Base-by-base conservation (phyloP, 2,329 filamentous ascomycete genomes). In the Cladorrhinum sp. region DNA sequence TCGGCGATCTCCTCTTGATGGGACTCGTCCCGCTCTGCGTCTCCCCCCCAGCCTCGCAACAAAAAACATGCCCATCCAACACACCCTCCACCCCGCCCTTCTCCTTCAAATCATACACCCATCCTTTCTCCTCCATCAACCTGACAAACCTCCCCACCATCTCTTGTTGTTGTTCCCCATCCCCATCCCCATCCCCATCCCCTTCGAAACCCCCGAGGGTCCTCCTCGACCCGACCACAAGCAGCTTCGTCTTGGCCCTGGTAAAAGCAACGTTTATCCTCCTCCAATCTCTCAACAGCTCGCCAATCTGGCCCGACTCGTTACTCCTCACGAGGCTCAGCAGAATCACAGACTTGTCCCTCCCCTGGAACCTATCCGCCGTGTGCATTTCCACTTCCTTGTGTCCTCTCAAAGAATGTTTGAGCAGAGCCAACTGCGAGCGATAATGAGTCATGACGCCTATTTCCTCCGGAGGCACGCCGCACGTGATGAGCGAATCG, bases 361-460 rank as follows among this genome's bases (percentile, higher is more conserved):
- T 86, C 6, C 95, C 95, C 73, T 99, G 95, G 74, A 96, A 99
- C 50, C 94, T 92, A 75, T 99, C 95, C 2, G 95, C 93, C 0
- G 95, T 98, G 75, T 99, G 92, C 83, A 98, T 92, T 75, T 99
- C 95, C 1, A 99, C 86, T 0, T 39, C 62, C 2, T 26, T 57
- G 9, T 23, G 39, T 9, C 20, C 33, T 30, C 85, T 84, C 33
- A 96, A 83, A 10, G 81, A 82, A 63, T 93, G 86, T 65, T 91
- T 90, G 1, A 99, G 81, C 2, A 96, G 79, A 0, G 91, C 87
- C 1, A 99, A 85, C 74, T 99, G 95, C 5, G 90, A 93, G 61
- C 95, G 90, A 75, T 99, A 99, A 74, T 97, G 92, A 16, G 95
- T 97, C 78, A 99, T 97, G 66, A 99, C 89, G 52, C 95, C 95